Base-by-base conservation (phyloP, 306 rosid genomes). In the Hylodesmum podocarpum region DNA sequence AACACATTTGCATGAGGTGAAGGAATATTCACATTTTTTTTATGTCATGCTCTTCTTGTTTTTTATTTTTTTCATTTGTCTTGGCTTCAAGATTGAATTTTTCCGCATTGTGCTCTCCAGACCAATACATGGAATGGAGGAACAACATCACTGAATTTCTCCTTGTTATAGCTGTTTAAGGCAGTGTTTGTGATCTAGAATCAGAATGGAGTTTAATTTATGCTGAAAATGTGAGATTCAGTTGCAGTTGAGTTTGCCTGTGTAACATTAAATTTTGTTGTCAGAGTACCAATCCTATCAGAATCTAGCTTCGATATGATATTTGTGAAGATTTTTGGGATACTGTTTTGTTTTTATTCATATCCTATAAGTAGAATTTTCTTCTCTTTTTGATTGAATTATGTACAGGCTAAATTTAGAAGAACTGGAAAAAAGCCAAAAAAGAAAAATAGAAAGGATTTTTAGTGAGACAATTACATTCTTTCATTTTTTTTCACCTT, bases 371-470 rank as follows among this genome's bases (percentile, higher is more conserved):
- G 19, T 55, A 78, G 75, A 71, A 50, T 77, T 68, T 81, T 63
- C 79, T 47, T 50, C 55, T 12, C 66, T 25, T 54, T 81, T 15
- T 79, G 46, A 54, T 83, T 61, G 72, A 75, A 80, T 86, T 75
- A 65, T 27, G 72, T 43, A 63, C 80, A 77, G 55, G 27, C 82
- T 72, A 84, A 81, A 79, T 77, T 84, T 86, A 77, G 86, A 54
- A 73, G 73, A 40, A 46, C 11, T 43, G 47, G 77, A 77, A 70
- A 76, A 51, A 67, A 18, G 28, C 73, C 65, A 79, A 81, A 78
- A 61, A 34, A 64, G 29, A 57, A 12, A 40, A 51, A 66, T n/a
- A 7, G 70, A 54, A 5, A 39, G 49, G 43, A 59, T 33, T 83
- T 78, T 66, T 66, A 41, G 76, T 69, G 72, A 71, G 53, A 65